Percentiles rank a stretch among this genome's conserved stretches.
Evolutionary conservation across 352 stramenopile genomes (phyloP).

Genomic region (Phytophthora multivora): DNA sequence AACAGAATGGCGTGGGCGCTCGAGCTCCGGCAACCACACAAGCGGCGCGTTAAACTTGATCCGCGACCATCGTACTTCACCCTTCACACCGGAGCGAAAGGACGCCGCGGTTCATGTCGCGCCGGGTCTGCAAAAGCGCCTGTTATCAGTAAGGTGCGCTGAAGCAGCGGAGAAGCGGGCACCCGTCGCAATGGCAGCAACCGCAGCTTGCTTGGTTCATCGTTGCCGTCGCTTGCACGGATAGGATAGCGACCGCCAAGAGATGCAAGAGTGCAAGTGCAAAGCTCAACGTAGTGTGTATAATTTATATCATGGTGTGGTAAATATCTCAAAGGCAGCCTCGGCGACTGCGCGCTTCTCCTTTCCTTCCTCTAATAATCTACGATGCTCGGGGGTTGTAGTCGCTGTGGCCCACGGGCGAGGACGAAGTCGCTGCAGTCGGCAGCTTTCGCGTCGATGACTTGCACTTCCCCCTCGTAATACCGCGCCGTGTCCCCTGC

Average conservation of each 20-base stretch:
- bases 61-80: background rate
- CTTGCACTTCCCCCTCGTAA: background rate
- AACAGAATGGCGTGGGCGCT: constrained; percentile 13
- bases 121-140: constrained; percentile 13
- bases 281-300: constrained; percentile 26
- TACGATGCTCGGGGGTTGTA: constrained; percentile 9
- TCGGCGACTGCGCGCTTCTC: constrained; percentile 8
- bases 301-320: constrained; percentile 41
- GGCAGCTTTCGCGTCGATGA: background rate
- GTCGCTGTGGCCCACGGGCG: background rate
- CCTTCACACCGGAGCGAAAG: constrained; percentile 5
- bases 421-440: background rate
- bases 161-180: constrained; percentile 9
- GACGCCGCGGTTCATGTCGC: constrained; percentile 22
- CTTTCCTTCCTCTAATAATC: constrained; percentile 19
- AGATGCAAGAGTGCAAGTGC: background rate
- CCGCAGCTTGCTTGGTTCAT: background rate
- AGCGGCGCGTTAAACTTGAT: constrained; percentile 10
- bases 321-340: constrained; percentile 34
- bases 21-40: background rate
- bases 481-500: background rate
- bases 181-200: background rate
- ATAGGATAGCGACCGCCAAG: background rate
- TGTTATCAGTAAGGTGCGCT: constrained; percentile 13
- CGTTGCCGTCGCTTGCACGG: background rate